These are phyloP conservation scores for Colletotrichum tamarilloi DNA, from an alignment of 2,329 filamentous ascomycete genomes.

Conservation along the genomic window DNA sequence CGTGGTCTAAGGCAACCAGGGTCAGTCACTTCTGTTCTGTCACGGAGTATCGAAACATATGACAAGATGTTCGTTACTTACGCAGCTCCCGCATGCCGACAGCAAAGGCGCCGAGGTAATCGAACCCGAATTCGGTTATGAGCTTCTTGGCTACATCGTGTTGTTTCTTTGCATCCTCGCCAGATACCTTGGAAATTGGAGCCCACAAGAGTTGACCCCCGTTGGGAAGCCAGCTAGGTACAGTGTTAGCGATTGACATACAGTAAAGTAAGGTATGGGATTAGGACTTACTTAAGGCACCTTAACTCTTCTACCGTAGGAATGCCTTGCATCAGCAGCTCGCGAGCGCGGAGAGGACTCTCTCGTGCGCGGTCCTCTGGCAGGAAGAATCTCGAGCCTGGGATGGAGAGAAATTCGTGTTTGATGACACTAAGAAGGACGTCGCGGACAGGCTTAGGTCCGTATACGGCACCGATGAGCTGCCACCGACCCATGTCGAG, in stretches of 20 bases:
- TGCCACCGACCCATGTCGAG: constrained; percentile 57
- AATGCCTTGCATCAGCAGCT: constrained; percentile 46
- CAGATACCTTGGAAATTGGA: constrained; percentile 48
- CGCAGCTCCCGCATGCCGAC: constrained; percentile 42
- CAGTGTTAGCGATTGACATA: constrained; percentile 54
- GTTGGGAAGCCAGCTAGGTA: constrained; percentile 51
- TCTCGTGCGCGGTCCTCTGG: constrained; percentile 47
- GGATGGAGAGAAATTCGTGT: constrained; percentile 45
- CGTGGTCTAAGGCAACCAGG: constrained; percentile 49
- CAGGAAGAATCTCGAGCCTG: constrained; percentile 47
- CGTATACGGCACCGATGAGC: constrained; percentile 57
- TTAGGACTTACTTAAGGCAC: constrained; percentile 41
- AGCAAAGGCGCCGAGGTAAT: constrained; percentile 45
- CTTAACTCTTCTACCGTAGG: constrained; percentile 53
- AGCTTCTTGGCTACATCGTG: constrained; percentile 44
- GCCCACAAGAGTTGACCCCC: constrained; percentile 51
- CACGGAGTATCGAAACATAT: neutral
- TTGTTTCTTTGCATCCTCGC: constrained; percentile 47
- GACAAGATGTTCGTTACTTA: constrained; percentile 36
- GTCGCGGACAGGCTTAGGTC: constrained; percentile 45
- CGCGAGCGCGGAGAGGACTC: constrained; percentile 40
- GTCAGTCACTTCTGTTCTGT: neutral
- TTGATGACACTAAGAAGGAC: constrained; percentile 47
- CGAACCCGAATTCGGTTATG: constrained; percentile 41
- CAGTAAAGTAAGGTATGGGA: constrained; percentile 45